Conservation (phyloP, 2,329 filamentous ascomycete species). For the Cordyceps farinosa region DNA sequence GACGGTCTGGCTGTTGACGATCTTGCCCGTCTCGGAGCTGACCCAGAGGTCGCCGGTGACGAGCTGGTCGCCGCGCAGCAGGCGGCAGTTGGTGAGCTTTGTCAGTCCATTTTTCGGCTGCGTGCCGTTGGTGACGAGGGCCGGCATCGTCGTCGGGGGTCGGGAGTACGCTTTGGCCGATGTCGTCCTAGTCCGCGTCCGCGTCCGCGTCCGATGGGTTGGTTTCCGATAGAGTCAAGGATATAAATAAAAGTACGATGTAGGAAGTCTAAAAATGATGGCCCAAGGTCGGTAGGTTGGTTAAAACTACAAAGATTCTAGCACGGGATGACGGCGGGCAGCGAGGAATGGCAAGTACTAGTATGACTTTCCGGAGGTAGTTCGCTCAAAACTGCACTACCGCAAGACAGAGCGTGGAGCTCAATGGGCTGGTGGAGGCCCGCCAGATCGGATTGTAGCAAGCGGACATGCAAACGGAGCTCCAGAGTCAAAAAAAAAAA, state of each 20-base stretch:
- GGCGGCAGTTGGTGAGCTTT: slow-evolving; percentile 84
- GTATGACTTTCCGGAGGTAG: slow-evolving; percentile 1
- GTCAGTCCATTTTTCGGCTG: slow-evolving; percentile 58
- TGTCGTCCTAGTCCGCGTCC: too few relatives aligned
- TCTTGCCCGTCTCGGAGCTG: slow-evolving; percentile 74
- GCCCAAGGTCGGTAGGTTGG: neutral
- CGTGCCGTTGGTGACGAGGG: slow-evolving; percentile 36
- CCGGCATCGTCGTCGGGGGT: slow-evolving; percentile 42
- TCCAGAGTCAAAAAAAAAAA: neutral
- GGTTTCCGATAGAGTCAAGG: neutral
- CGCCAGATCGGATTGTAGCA: slow-evolving; percentile 12
- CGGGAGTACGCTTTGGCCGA: too few relatives aligned
- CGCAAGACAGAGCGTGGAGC: slow-evolving; percentile 1
- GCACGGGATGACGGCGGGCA: neutral
- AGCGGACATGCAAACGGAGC: neutral
- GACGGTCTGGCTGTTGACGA: slow-evolving; percentile 65
- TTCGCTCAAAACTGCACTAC: slow-evolving; percentile 16
- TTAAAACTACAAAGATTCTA: slow-evolving; percentile 1
- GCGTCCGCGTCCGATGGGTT: too few relatives aligned
- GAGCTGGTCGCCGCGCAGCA: slow-evolving; percentile 65
- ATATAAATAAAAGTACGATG: neutral
- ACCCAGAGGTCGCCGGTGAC: slow-evolving; percentile 85
- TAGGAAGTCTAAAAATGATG: neutral
- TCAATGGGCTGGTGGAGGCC: neutral
- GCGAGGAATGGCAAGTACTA: slow-evolving; percentile 14